Base-by-base conservation (phyloP, 176 grass and related monocot genomes). In the Leersia perrieri region DNA sequence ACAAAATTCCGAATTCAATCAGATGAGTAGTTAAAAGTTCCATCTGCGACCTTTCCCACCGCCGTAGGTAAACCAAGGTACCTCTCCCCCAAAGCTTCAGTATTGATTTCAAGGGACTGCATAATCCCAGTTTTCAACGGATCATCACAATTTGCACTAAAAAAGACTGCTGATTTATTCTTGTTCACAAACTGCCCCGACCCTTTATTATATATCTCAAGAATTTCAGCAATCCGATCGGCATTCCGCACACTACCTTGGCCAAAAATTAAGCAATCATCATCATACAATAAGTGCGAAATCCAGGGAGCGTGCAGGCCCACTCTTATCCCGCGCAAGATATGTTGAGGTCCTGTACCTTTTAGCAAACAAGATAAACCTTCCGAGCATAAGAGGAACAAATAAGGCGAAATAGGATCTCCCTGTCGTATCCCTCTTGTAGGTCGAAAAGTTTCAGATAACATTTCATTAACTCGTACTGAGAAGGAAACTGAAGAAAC, bases 1-100 rank as follows among this genome's bases (percentile, higher is more conserved):
- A 36, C 34, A 36, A 36, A 36, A 36, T 36, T 36, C 34, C 34
- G 34, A 6, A 36, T 6, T 36, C 34, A 3, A 6, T 3, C 34
- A 3, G 34, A 6, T 3, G 6, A 3, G 6, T 36, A 36, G 6
- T 57, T 18, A 57, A 57, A 57, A 5, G 51, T 20, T 4, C 1
- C 3, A 0, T 2, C 5, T 6, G 12, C 20, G 3, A 5, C 3
- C 5, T 4, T 1, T 20, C 18, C 18, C 7, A 22, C 0, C 2
- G 1, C 15, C 2, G 18, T n/a, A 57, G 16, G 51, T 2, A 57
- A 4, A 6, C 51, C 51, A 0, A 57, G n/a, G 20, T 57, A 57
- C 16, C 6, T 57, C 6, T 57, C 51, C 51, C 20, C 16, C 51
- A 57, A 1, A 18, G 51, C 51, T 3, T 57, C 18, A 5, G 5